Conservation (phyloP, 1,284 basidiomycete genomes). For the Ceratorhiza oryzae-sativae region DNA sequence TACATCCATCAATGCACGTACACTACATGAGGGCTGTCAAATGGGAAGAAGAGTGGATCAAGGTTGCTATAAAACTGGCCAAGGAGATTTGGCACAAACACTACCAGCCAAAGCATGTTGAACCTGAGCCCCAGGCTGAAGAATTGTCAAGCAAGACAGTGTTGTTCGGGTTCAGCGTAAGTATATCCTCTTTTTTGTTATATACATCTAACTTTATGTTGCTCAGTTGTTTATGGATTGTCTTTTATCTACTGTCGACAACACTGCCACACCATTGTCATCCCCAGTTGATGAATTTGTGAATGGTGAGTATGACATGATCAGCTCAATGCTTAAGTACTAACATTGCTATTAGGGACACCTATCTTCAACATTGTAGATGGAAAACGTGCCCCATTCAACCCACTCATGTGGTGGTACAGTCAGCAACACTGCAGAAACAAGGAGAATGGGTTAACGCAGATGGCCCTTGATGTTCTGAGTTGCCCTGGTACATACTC, state of each 20-base stretch:
- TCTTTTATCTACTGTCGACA: too few relatives aligned
- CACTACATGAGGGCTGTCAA: background rate
- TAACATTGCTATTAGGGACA: background rate
- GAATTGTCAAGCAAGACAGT: background rate
- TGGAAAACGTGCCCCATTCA: too few relatives aligned
- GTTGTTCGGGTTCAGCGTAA: background rate
- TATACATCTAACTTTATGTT: too few relatives aligned
- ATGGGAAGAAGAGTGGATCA: background rate
- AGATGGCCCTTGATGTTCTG: constrained; percentile 17
- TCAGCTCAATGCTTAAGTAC: background rate
- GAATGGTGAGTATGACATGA: too few relatives aligned
- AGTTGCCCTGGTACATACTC: background rate
- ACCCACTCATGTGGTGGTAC: constrained; percentile 18
- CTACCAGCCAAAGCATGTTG: background rate
- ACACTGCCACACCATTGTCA: too few relatives aligned
- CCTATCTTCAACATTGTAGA: background rate
- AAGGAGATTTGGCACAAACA: background rate
- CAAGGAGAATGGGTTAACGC: constrained; percentile 7
- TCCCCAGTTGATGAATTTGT: too few relatives aligned
- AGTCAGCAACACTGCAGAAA: background rate
- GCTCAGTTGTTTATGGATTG: too few relatives aligned
- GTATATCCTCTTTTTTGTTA: too few relatives aligned
- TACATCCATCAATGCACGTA: background rate
- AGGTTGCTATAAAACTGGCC: background rate
- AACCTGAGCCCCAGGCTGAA: too few relatives aligned